These are phyloP conservation scores for Globisporangium nodosum DNA, from an alignment of 352 stramenopile species.

Conservation along the genomic window DNA sequence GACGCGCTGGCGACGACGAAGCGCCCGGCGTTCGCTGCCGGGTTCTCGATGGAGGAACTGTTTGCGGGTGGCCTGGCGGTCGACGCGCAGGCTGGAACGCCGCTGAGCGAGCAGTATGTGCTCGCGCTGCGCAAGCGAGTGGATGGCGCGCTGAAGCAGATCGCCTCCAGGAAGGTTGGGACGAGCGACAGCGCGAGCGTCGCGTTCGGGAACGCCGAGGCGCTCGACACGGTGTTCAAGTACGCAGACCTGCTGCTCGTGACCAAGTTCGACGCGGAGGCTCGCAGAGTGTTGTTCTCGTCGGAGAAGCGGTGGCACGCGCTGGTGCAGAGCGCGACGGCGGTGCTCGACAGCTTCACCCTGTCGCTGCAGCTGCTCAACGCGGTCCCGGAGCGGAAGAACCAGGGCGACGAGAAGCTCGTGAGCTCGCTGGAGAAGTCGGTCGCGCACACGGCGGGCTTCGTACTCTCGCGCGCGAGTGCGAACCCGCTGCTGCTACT, in stretches of 20 bases:
- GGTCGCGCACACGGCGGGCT: slow-evolving; percentile 21
- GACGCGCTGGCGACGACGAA: slow-evolving; percentile 13
- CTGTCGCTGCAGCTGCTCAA: slow-evolving; percentile 51
- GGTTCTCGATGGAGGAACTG: slow-evolving; percentile 15
- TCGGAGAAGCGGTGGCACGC: slow-evolving; percentile 39
- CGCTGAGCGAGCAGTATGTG: slow-evolving; percentile 44
- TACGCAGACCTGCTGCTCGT: slow-evolving; percentile 38
- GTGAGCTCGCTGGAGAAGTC: slow-evolving; percentile 32
- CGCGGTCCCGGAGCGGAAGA: slow-evolving; percentile 31
- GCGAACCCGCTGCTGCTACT: slow-evolving; percentile 41
- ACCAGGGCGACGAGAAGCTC: slow-evolving; percentile 17
- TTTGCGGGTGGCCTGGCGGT: slow-evolving; percentile 16
- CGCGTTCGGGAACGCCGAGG: slow-evolving; percentile 32
- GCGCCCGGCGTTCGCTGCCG: slow-evolving; percentile 3
- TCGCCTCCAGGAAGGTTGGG: slow-evolving; percentile 23
- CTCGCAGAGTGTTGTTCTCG: slow-evolving; percentile 31
- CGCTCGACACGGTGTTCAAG: slow-evolving; percentile 38
- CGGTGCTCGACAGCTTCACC: slow-evolving; percentile 41
- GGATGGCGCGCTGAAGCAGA: slow-evolving; percentile 23
- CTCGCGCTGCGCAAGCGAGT: slow-evolving; percentile 26
- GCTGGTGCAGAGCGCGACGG: slow-evolving; percentile 34
- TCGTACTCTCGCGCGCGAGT: slow-evolving; percentile 26
- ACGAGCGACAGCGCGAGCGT: slow-evolving; percentile 16
- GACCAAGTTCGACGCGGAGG: slow-evolving; percentile 31
- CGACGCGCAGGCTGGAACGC: slow-evolving; percentile 16